phyloP scores from a whole-genome alignment of 2,329 filamentous ascomycete genomes.

The Phoma sp. region DNA sequence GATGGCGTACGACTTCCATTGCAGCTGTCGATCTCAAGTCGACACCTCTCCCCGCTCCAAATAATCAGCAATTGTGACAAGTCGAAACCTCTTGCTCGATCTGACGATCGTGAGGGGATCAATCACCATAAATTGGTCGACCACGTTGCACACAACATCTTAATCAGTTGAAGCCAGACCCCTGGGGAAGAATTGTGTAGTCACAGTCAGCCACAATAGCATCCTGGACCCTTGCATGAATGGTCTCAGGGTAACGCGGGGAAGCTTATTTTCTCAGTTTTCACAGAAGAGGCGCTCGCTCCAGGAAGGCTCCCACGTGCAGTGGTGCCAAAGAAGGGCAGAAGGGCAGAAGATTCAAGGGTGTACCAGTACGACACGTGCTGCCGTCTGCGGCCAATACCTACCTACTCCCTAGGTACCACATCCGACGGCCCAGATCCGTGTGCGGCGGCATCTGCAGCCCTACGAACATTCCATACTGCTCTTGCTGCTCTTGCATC shows the following conservation, averaged over 20 bases:
- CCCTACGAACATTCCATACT: no score
- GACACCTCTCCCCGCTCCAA: background rate
- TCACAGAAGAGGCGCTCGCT: constrained; percentile 3
- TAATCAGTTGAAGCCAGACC: background rate
- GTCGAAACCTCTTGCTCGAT: background rate
- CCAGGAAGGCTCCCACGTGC: constrained; percentile 11
- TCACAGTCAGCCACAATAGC: background rate
- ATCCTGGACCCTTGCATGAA: constrained; percentile 1
- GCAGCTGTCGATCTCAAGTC: background rate
- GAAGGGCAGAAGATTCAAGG: background rate
- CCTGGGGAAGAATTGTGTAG: background rate
- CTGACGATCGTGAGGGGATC: constrained; percentile 9
- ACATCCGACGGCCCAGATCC: no score
- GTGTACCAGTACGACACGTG: background rate
- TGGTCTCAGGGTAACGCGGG: constrained; percentile 9
- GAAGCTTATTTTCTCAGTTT: constrained; percentile 8
- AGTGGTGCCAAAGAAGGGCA: background rate
- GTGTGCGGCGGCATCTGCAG: no score
- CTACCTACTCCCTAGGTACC: no score
- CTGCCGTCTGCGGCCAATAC: constrained; percentile 3
- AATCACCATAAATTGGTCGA: background rate
- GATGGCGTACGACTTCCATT: constrained; percentile 1
- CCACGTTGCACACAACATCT: background rate
- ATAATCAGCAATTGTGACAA: background rate
- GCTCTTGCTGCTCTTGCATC: no score